A percentile compares a stretch with the other conserved stretches of the same genome.
Conservation (phyloP, 2,329 filamentous ascomycete species). For the Macrophomina pseudophaseolina region DNA sequence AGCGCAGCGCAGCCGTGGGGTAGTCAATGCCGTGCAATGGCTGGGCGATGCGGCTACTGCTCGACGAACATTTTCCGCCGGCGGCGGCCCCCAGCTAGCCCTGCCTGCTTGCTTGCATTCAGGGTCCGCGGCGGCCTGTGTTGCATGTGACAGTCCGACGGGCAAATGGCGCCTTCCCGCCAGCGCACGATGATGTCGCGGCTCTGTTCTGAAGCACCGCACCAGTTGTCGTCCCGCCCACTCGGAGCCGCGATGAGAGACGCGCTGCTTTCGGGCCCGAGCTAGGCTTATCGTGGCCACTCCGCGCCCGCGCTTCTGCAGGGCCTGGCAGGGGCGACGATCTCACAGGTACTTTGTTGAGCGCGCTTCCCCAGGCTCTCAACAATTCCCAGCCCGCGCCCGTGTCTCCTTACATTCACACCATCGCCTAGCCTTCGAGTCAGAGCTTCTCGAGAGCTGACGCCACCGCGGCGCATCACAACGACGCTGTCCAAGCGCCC, state of each 20-base stretch:
- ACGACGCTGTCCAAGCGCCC: constrained; percentile 1
- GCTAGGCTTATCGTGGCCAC: constrained; percentile 16
- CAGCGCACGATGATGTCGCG: constrained; percentile 16
- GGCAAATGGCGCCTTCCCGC: background rate
- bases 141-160: constrained; percentile 6
- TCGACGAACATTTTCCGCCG: background rate
- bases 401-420: constrained; percentile 27
- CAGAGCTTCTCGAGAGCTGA: background rate
- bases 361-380: constrained; percentile 19
- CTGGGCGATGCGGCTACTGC: constrained; percentile 4
- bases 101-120: background rate
- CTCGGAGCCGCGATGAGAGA: constrained; percentile 9
- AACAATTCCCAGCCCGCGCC: constrained; percentile 22
- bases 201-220: background rate
- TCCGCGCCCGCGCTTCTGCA: constrained; percentile 15
- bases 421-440: constrained; percentile 15
- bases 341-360: constrained; percentile 21
- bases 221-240: constrained; percentile 1
- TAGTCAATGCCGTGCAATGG: constrained; percentile 15
- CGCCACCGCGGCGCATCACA: constrained; percentile 3
- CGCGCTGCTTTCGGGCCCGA: constrained; percentile 6
- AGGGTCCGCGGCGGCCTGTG: constrained; percentile 2
- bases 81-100: background rate
- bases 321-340: constrained; percentile 16
- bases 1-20: constrained; percentile 23